Evolutionary conservation across 164 flowering plant species (phyloP), one percentile per base, ranked within the genome.

Genomic region (Dillenia turbinata): DNA sequence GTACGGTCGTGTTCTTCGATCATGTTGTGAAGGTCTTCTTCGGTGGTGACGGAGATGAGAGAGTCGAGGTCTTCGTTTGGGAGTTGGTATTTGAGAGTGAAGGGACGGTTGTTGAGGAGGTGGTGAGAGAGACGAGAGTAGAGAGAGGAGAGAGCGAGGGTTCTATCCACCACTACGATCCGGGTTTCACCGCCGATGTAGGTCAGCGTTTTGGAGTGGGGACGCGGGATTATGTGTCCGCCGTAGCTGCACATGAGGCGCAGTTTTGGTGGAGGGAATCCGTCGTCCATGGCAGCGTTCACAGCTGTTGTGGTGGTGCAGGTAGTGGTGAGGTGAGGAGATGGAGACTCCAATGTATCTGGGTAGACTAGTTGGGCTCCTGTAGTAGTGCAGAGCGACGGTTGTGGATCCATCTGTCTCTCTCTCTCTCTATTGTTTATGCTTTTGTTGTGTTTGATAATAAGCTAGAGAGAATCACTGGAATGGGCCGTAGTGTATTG

Each of bases 211-310:
- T 78, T 85, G 73, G 81, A 80, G 60, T 85, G 85, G 2, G 89
- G 89, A 19, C 82, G 85, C 24, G 89, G 87, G 66, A 85, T 72
- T 40, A 84, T 78, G 72, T 77, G 85, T 19, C 87, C 85, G 14
- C 85, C 88, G 47, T 68, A 84, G 74, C 85, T 82, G 75, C 89
- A 84, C 86, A 84, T 82, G 3, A 84, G 76, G 33, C 83, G 83
- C 26, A 84, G 78, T 69, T 75, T 80, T 26, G 5, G 40, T 26
- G 40, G 40, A 26, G 5, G 40, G 40, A 26, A 2, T 26, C 40
- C 40, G 40, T 26, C 40, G 40, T 26, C 40, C 40, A 26, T 26
- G 40, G 3, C 1, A 5, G 40, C 40, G 40, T 26, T 26, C 40
- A 26, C 40, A 3, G 40, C 3, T 2, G 3, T 2, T 26, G 40